Conservation (phyloP, 306 rosid species). For the Cucurbita ficifolia region DNA sequence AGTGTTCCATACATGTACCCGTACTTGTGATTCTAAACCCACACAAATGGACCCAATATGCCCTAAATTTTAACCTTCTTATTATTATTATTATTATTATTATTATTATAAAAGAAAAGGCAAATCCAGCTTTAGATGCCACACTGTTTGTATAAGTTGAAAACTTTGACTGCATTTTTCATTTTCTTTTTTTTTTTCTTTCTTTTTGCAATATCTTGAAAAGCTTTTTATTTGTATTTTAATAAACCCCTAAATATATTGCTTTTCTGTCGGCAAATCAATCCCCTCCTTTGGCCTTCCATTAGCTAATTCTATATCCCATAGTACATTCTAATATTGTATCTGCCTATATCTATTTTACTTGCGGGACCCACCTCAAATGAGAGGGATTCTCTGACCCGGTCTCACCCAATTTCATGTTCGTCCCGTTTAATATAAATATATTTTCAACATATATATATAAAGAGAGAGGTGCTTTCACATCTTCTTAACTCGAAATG, state of each 20-base stretch:
- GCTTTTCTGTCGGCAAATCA: not conserved
- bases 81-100: not conserved
- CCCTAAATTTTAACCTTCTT: not conserved
- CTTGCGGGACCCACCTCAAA: no score
- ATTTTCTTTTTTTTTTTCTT: not conserved
- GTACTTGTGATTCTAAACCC: not conserved
- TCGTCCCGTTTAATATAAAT: no score
- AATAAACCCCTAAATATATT: not conserved
- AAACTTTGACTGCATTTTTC: constrained; percentile 2
- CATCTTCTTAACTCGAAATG: no score
- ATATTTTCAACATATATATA: no score
- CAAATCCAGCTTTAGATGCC: not conserved
- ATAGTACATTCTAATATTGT: not conserved
- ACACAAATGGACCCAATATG: not conserved
- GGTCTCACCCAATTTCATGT: no score
- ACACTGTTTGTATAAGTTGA: not conserved
- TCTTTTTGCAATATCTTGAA: not conserved
- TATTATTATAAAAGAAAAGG: not conserved
- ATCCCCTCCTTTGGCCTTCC: not conserved
- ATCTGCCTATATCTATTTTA: no score
- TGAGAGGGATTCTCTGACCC: no score
- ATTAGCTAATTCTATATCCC: not conserved
- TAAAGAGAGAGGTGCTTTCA: no score
- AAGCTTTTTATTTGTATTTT: not conserved
- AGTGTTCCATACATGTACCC: not conserved